phyloP scores from a whole-genome alignment of 164 flowering plant species.

The Vitis rotundifolia region DNA sequence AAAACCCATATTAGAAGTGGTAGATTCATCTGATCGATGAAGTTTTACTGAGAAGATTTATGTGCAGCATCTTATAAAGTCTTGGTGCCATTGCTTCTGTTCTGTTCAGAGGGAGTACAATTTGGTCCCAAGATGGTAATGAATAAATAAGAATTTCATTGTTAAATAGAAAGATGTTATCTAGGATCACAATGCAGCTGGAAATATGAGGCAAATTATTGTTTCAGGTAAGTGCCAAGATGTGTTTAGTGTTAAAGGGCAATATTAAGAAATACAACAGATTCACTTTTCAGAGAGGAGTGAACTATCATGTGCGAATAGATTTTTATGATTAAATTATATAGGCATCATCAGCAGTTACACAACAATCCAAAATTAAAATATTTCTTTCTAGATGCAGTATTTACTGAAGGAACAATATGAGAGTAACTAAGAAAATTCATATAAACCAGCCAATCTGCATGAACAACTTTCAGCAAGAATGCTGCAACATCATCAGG shows the following conservation, averaged over 20 bases:
- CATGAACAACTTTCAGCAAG: background rate
- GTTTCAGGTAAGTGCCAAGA: too few species aligned
- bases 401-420: background rate
- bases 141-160: background rate
- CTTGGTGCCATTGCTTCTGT: background rate
- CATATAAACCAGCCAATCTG: background rate
- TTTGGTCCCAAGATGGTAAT: background rate
- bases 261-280: background rate
- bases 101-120: background rate
- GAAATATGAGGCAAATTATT: too few species aligned
- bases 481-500: background rate
- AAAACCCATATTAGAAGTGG: too few species aligned
- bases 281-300: background rate
- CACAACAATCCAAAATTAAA: background rate
- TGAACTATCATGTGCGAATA: background rate
- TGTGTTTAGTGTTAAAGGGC: background rate
- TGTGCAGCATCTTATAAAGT: background rate
- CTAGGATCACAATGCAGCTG: too few species aligned
- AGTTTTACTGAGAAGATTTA: background rate
- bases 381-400: background rate
- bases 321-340: background rate
- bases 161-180: too few species aligned
- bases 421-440: too few species aligned
- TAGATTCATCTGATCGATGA: too few species aligned
- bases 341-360: slow-evolving; percentile 2